Evolutionary conservation across 768 basidiomycete genomes (phyloP).

Genomic region (Podaxis sp.): DNA sequence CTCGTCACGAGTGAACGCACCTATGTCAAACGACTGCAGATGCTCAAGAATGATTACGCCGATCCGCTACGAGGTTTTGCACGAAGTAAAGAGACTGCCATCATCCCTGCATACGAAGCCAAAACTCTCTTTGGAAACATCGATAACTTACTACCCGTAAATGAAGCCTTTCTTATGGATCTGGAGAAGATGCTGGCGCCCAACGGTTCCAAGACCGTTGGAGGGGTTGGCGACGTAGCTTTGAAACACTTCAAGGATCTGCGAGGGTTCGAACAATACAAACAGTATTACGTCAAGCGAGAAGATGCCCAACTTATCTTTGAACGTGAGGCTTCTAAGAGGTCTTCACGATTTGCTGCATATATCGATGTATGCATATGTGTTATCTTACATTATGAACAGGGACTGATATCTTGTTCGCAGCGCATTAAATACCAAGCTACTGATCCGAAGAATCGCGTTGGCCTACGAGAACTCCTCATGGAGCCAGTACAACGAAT

Average conservation of each 20-base stretch:
- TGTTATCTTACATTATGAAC: constrained; percentile 6
- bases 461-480: constrained; percentile 85
- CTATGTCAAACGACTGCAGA: constrained; percentile 79
- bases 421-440: constrained; percentile 87
- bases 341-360: constrained; percentile 74
- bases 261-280: constrained; percentile 86
- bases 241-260: constrained; percentile 82
- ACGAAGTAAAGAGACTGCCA: constrained; percentile 76
- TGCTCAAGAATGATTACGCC: constrained; percentile 85
- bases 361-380: constrained; percentile 75
- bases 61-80: constrained; percentile 88
- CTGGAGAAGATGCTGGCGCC: constrained; percentile 73
- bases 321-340: constrained; percentile 76
- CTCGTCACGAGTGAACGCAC: constrained; percentile 85
- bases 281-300: constrained; percentile 85
- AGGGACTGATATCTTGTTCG: constrained; percentile 12
- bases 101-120: constrained; percentile 87
- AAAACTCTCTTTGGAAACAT: constrained; percentile 93
- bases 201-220: constrained; percentile 50
- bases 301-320: constrained; percentile 91
- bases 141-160: constrained; percentile 84
- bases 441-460: constrained; percentile 68
- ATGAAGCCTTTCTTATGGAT: constrained; percentile 80
- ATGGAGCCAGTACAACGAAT: constrained; percentile 98
- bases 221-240: constrained; percentile 79